Percentiles rank a stretch among this genome's conserved stretches.
Conservation (phyloP, 1,139 yeast genomes). For the Saccharomyces hybrid region DNA sequence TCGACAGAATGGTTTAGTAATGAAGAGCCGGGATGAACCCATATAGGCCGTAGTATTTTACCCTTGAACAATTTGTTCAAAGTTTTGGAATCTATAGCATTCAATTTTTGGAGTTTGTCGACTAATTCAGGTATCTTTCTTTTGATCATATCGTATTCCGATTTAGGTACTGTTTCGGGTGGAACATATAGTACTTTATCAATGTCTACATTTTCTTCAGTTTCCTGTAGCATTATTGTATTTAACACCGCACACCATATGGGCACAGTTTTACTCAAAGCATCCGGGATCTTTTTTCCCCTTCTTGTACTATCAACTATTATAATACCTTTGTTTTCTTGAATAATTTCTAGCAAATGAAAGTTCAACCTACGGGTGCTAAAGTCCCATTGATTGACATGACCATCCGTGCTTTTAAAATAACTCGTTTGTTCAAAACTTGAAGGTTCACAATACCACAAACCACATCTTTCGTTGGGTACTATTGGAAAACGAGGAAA, state of each 20-base stretch:
- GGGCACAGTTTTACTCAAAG: conserved; percentile 78
- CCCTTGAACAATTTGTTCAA: conserved; percentile 32
- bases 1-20: conserved; percentile 19
- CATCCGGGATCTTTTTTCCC: conserved; percentile 82
- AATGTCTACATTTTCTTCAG: conserved; percentile 8
- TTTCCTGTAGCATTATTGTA: conserved; percentile 35
- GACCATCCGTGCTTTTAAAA: conserved; percentile 91
- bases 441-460: conserved; percentile 66
- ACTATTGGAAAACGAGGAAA: conserved; percentile 39
- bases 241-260: conserved; percentile 86
- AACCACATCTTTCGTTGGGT: conserved; percentile 82
- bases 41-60: conserved; percentile 58
- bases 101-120: conserved; percentile 36
- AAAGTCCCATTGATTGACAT: conserved; percentile 71
- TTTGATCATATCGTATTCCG: conserved; percentile 51
- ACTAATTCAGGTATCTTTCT: conserved; percentile 46
- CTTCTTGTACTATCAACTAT: conserved; percentile 81
- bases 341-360: conserved; percentile 51
- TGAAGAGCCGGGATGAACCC: conserved; percentile 58
- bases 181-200: conserved; percentile 43
- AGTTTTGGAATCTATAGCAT: conserved; percentile 34
- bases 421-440: conserved; percentile 45
- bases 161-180: conserved; percentile 44
- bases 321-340: conserved; percentile 40
- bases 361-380: conserved; percentile 66